These are phyloP conservation scores for Elongisporangium anandrum DNA, from an alignment of 352 stramenopile species.

Conservation along the genomic window DNA sequence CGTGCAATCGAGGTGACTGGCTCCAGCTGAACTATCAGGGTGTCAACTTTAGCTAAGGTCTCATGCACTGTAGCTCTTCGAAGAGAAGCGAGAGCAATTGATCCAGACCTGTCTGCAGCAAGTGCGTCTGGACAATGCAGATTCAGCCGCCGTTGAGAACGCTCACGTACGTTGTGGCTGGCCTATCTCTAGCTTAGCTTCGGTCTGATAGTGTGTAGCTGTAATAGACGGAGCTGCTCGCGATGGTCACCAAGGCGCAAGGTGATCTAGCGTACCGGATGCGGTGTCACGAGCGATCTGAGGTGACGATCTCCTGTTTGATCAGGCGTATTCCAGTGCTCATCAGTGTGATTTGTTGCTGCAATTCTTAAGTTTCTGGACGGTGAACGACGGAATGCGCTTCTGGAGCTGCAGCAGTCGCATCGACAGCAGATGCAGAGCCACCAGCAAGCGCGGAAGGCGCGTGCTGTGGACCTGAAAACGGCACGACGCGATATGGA, in stretches of 20 bases:
- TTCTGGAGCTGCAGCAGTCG: constrained; percentile 20
- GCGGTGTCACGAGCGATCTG: constrained; percentile 12
- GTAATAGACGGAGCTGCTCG: constrained; percentile 15
- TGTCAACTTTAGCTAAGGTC: not conserved
- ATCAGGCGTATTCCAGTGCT: not conserved
- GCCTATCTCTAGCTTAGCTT: not conserved
- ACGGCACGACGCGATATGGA: constrained; percentile 2
- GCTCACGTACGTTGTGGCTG: constrained; percentile 13
- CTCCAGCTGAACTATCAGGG: not conserved
- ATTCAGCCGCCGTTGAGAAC: constrained; percentile 12
- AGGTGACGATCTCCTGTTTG: constrained; percentile 6
- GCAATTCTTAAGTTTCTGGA: constrained; percentile 4
- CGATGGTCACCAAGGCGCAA: constrained; percentile 15
- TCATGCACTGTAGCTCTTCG: constrained; percentile 13
- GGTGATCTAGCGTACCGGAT: constrained; percentile 15
- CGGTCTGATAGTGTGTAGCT: not conserved
- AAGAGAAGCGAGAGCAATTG: constrained; percentile 21
- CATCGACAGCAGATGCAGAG: constrained; percentile 26
- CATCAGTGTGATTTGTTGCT: not conserved
- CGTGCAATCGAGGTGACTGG: constrained; percentile 23
- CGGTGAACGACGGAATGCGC: constrained; percentile 14
- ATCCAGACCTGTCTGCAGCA: constrained; percentile 23
- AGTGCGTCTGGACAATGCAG: constrained; percentile 8
- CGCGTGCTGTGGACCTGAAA: not conserved
- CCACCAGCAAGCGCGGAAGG: constrained; percentile 6